Base-by-base conservation (phyloP, 2,329 filamentous ascomycete genomes). In the Aspergillus pseudonomiae region DNA sequence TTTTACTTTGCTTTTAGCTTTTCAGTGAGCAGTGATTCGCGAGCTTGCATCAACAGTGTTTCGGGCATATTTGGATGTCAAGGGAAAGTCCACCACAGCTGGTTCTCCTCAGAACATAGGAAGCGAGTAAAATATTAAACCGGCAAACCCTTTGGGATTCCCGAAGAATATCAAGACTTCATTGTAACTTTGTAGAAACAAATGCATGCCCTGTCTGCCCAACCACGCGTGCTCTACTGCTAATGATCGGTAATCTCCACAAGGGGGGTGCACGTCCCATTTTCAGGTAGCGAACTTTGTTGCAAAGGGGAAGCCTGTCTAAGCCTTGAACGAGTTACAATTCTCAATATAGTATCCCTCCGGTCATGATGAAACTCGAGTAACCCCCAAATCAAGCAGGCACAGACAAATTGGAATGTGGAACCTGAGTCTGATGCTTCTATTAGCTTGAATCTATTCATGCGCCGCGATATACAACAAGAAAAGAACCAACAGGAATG, bases 51-150 rank as follows among this genome's bases (percentile, higher is more conserved):
- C 30, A 24, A 21, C 30, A 39, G 39, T 45, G 48, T 54, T 45
- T 54, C 48, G 6, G 26, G 26, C 46, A 52, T 39, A 30, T 52
- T 52, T 59, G 57, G 45, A 52, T 53, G 45, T 41, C 19, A n/a
- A n/a, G 19, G n/a, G 19, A 41, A 41, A 41, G 19, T 41, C 39
- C 39, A 41, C 16, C 16, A n/a, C 7, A n/a, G 16, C 19, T n/a
- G 14, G 16, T 19, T n/a, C 19, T 14, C 3, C 39, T 41, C 39
- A 41, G 19, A 48, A 52, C 10, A 34, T 21, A 5, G 12, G 19
- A 32, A 19, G 28, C 14, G 16, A 41, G 19, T 41, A 53, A n/a
- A 19, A 12, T 34, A 24, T 26, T 48, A 41, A 7, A 6, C 19
- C 5, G 7, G 19, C 6, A n/a, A n/a, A 9, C 6, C 6, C 7